Evolutionary conservation across 176 grass and related monocot genomes (phyloP), one percentile per base, ranked within the genome.

Genomic region (Coix lacrymajobi): DNA sequence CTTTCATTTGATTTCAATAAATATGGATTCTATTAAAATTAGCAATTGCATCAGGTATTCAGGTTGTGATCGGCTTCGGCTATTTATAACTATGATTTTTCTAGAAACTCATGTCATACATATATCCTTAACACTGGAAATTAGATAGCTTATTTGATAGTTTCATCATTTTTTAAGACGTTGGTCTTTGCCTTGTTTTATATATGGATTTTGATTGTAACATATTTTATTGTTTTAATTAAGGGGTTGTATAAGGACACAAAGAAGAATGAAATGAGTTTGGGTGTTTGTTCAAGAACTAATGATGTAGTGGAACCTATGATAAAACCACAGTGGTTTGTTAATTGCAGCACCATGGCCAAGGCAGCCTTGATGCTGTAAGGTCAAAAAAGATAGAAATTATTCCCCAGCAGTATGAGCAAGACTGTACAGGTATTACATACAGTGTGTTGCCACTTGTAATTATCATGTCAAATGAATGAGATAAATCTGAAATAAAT

Each of bases 381-480:
- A 71, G 84, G 54, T 91, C 86, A 2, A 91, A 91, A 48, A 89
- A 83, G 71, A 92, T 97, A 72, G 91, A 97, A 86, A 89, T 97
- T 20, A 97, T 91, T 73, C 94, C 94, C 9, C 90, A 91, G 51
- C 94, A 97, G 78, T 93, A 97, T 81, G 88, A 89, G 66, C 88
- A 89, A 79, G 94, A 97, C 69, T 97, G 94, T 87, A 87, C 61
- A 91, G 94, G 94, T 97, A 88, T n/a, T n/a, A n/a, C n/a, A n/a
- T n/a, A n/a, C n/a, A n/a, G n/a, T n/a, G n/a, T n/a, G n/a, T n/a
- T n/a, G n/a, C n/a, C n/a, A n/a, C n/a, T n/a, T n/a, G n/a, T n/a
- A n/a, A n/a, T n/a, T n/a, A n/a, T n/a, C n/a, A n/a, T n/a, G n/a
- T n/a, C n/a, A n/a, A n/a, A n/a, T n/a, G n/a, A n/a, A n/a, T n/a